These are phyloP conservation scores for Poterioochromonas sp. DNA, from an alignment of 352 stramenopile species.

Conservation along the genomic window DNA sequence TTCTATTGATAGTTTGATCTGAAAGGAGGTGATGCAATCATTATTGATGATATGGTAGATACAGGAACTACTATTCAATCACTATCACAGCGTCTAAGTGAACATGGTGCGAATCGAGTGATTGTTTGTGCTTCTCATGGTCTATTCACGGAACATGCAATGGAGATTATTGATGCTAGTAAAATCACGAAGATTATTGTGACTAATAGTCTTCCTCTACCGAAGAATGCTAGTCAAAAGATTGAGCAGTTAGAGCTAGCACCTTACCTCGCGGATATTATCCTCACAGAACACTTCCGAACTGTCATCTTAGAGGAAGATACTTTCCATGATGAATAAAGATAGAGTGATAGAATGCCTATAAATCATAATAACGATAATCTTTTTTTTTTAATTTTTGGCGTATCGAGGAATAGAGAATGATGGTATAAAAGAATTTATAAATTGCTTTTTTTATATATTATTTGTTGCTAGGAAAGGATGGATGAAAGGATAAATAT, in stretches of 20 bases:
- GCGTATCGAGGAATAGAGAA: background rate
- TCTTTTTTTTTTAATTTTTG: background rate
- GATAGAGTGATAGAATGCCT: background rate
- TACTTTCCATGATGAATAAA: background rate
- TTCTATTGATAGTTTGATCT: slow-evolving; percentile 52
- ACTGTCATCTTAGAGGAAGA: background rate
- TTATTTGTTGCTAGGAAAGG: too few species aligned
- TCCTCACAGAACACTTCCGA: slow-evolving; percentile 16
- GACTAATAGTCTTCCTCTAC: slow-evolving; percentile 72
- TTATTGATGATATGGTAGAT: slow-evolving; percentile 81
- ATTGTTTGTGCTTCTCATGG: slow-evolving; percentile 78
- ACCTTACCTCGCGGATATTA: slow-evolving; percentile 65
- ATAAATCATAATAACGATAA: background rate
- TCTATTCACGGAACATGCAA: slow-evolving; percentile 66
- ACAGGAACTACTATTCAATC: slow-evolving; percentile 66
- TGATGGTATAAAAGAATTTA: background rate
- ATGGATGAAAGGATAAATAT: too few species aligned
- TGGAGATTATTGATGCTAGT: slow-evolving; percentile 68
- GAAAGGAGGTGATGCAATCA: slow-evolving; percentile 70
- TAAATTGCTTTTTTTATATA: too few species aligned
- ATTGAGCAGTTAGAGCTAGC: slow-evolving; percentile 72
- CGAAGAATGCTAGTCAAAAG: slow-evolving; percentile 57
- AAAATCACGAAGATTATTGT: slow-evolving; percentile 70
- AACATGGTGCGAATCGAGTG: slow-evolving; percentile 68
- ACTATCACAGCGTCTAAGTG: slow-evolving; percentile 63